These are phyloP conservation scores for Sphaerosporella brunnea DNA, from an alignment of 495 filamentous ascomycete genomes.

Conservation along the genomic window DNA sequence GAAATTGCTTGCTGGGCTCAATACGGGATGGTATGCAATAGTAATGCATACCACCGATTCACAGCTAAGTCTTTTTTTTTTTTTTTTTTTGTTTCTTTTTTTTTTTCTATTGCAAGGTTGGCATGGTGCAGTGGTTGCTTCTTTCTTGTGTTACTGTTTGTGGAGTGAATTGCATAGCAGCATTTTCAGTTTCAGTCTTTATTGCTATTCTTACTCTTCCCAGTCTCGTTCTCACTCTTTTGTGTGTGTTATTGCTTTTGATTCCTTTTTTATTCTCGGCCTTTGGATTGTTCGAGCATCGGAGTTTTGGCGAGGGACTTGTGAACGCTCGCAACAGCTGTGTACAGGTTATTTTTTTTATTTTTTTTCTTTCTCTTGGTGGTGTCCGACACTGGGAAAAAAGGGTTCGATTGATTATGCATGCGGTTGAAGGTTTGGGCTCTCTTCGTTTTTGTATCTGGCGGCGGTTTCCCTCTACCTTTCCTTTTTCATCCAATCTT, in stretches of 20 bases:
- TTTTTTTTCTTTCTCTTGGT: conserved; percentile 17
- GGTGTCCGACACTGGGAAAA: not conserved
- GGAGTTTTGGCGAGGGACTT: conserved; percentile 26
- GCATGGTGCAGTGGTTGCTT: not conserved
- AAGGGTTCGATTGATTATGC: no score
- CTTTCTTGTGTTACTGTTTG: conserved; percentile 7
- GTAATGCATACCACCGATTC: conserved; percentile 1
- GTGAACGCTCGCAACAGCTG: conserved; percentile 24
- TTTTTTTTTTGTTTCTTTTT: no score
- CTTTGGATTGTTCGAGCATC: conserved; percentile 23
- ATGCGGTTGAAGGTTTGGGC: conserved; percentile 19
- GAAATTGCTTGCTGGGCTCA: not conserved
- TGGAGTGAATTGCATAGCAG: conserved; percentile 5
- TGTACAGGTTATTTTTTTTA: conserved; percentile 24
- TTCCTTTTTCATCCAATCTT: no score
- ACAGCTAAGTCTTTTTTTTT: conserved; percentile 7
- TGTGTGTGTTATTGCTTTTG: conserved; percentile 2
- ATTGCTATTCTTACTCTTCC: no score
- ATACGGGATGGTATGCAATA: not conserved
- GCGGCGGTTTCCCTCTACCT: no score
- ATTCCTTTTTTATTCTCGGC: conserved; percentile 23
- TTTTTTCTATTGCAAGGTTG: not conserved
- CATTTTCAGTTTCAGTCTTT: conserved; percentile 18
- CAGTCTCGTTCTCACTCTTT: conserved; percentile 16
- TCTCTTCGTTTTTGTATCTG: conserved; percentile 20